Percentiles rank a stretch among this genome's conserved stretches.
phyloP scores from a whole-genome alignment of 148 eudicot genomes.

The Dianthus caryophyllus region DNA sequence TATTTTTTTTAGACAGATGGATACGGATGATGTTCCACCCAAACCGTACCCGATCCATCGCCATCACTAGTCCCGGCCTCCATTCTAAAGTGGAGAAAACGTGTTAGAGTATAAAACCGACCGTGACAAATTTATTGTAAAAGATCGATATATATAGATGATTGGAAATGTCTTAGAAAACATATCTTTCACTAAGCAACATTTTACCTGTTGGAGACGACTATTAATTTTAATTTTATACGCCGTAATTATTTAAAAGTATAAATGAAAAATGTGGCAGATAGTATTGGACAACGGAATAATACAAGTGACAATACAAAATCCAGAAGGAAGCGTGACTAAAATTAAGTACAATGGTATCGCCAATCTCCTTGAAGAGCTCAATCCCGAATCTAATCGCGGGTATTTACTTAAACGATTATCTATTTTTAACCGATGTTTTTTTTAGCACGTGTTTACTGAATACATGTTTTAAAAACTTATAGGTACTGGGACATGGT shows the following conservation, averaged over 20 bases:
- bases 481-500: conserved; percentile 81
- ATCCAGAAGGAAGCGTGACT: conserved; percentile 57
- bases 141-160: too few species aligned
- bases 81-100: too few species aligned
- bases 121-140: too few species aligned
- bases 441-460: background rate
- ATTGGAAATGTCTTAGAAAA: too few species aligned
- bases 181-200: background rate
- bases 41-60: too few species aligned
- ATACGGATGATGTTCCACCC: too few species aligned
- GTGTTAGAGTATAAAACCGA: too few species aligned
- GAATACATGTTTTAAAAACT: background rate
- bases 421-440: background rate
- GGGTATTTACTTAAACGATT: too few species aligned
- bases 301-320: conserved; percentile 41
- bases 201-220: too few species aligned
- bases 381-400: conserved; percentile 43
- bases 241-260: background rate
- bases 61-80: too few species aligned
- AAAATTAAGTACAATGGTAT: conserved; percentile 55
- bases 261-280: conserved; percentile 26
- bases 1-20: too few species aligned
- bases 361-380: conserved; percentile 52
- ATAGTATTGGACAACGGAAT: conserved; percentile 64
- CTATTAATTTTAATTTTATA: too few species aligned